These are phyloP conservation scores for Teratosphaeria viscida DNA, from an alignment of 2,329 filamentous ascomycete species.

Conservation along the genomic window DNA sequence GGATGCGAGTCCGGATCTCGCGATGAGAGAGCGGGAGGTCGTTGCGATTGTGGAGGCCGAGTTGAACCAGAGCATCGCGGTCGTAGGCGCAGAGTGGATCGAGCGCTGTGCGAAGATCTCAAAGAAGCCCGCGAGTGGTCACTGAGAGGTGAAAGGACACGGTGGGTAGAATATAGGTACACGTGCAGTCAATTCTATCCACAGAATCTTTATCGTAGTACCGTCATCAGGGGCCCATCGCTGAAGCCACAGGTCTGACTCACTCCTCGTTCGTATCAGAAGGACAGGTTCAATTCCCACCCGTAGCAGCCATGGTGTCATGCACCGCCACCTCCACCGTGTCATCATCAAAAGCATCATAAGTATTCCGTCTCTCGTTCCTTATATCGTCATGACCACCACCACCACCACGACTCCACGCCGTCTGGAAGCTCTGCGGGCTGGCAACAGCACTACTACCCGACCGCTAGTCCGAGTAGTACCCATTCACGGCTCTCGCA, in stretches of 20 bases:
- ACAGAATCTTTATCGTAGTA: neutral
- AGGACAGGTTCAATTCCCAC: neutral
- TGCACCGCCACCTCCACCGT: neutral
- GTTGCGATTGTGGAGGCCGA: conserved; percentile 51
- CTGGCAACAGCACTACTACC: neutral
- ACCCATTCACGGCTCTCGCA: neutral
- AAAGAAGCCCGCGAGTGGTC: conserved; percentile 35
- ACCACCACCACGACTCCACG: neutral
- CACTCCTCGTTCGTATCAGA: neutral
- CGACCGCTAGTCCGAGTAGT: conserved; percentile 1
- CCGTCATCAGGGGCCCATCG: neutral
- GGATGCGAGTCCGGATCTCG: neutral
- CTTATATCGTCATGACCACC: neutral
- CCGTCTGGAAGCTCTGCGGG: neutral
- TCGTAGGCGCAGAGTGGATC: conserved; percentile 41
- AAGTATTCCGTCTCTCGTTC: neutral
- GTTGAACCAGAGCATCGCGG: conserved; percentile 34
- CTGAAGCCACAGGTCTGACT: too few relatives aligned
- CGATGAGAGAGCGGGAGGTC: conserved; percentile 20
- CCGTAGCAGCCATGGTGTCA: neutral
- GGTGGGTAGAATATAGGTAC: neutral
- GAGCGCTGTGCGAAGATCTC: conserved; percentile 39
- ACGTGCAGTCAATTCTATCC: neutral
- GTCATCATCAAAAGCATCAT: neutral
- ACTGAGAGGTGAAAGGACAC: conserved; percentile 19